These are phyloP conservation scores for Suhomyces canberraensis DNA, from an alignment of 805 yeast species.

Conservation along the genomic window DNA sequence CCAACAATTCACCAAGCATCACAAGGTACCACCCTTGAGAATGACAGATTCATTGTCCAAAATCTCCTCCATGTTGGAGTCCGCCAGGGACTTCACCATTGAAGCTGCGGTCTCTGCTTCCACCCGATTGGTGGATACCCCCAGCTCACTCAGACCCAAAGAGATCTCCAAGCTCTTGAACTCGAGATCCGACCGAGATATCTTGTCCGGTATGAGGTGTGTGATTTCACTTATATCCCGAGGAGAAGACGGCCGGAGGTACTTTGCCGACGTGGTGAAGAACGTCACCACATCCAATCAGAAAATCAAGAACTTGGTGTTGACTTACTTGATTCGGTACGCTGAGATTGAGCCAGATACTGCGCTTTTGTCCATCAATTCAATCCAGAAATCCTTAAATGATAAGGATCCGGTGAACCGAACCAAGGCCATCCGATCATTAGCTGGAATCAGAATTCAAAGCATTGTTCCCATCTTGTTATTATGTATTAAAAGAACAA, in stretches of 20 bases:
- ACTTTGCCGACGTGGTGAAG: constrained; percentile 85
- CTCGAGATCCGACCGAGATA: constrained; percentile 61
- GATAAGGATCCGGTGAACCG: constrained; percentile 69
- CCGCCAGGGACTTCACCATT: constrained; percentile 73
- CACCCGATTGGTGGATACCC: constrained; percentile 59
- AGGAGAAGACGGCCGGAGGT: constrained; percentile 40
- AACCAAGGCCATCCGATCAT: constrained; percentile 69
- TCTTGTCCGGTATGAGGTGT: constrained; percentile 40
- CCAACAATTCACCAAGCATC: too few relatives aligned
- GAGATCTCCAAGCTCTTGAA: constrained; percentile 66
- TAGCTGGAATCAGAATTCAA: constrained; percentile 79
- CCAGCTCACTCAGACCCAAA: constrained; percentile 54
- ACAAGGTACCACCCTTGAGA: too few relatives aligned
- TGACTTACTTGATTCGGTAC: constrained; percentile 67
- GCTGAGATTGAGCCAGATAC: constrained; percentile 85
- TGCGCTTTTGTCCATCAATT: constrained; percentile 85
- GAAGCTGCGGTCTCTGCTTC: constrained; percentile 84
- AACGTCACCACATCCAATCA: constrained; percentile 65
- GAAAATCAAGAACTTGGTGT: constrained; percentile 71
- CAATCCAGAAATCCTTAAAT: constrained; percentile 78
- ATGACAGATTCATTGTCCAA: constrained; percentile 53
- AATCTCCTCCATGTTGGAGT: constrained; percentile 70
- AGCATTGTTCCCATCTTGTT: constrained; percentile 78
- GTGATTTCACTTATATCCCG: constrained; percentile 37
- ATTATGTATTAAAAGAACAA: constrained; percentile 65